These are phyloP conservation scores for Neofusicoccum cordaticola DNA, from an alignment of 2,329 filamentous ascomycete genomes.

Conservation along the genomic window DNA sequence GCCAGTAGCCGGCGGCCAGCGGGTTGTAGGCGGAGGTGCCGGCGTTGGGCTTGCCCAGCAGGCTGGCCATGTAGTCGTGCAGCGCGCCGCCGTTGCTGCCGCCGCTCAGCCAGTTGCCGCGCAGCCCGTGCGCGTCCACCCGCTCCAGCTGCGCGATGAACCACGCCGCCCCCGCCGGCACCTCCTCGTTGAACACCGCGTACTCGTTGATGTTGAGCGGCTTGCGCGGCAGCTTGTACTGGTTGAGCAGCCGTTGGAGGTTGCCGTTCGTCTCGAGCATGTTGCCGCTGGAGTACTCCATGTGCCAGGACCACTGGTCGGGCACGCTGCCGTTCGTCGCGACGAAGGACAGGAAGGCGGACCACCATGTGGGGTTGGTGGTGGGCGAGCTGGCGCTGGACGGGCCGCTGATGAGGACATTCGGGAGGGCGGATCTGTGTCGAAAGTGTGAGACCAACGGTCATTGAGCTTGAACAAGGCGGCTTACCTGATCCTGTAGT, in stretches of 20 bases:
- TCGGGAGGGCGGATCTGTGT: conserved; percentile 8
- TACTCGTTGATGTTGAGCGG: conserved; percentile 53
- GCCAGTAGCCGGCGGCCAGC: conserved; percentile 36
- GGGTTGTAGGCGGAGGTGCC: conserved; percentile 28
- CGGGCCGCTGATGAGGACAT: conserved; percentile 38
- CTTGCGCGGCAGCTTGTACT: conserved; percentile 31
- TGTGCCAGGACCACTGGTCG: conserved; percentile 47
- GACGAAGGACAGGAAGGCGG: conserved; percentile 35
- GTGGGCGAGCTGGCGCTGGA: conserved; percentile 36
- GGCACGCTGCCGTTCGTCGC: conserved; percentile 39
- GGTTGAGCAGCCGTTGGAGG: conserved; percentile 28
- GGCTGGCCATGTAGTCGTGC: conserved; percentile 45
- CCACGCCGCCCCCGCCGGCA: conserved; percentile 42
- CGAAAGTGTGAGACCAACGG: not conserved
- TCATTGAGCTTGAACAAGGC: not conserved
- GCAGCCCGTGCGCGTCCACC: conserved; percentile 41
- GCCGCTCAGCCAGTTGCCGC: conserved; percentile 47
- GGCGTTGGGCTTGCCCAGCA: conserved; percentile 26
- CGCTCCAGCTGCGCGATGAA: conserved; percentile 50
- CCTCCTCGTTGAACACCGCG: conserved; percentile 40
- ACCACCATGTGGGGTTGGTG: conserved; percentile 38
- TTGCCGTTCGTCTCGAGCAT: conserved; percentile 25
- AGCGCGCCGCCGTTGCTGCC: conserved; percentile 26
- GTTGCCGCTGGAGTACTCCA: conserved; percentile 32
- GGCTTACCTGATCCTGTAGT: conserved; percentile 27